A percentile compares a stretch with the other conserved stretches of the same genome.
Conservation (phyloP, 495 filamentous ascomycete genomes). For the Astrothelium macrocarpum region DNA sequence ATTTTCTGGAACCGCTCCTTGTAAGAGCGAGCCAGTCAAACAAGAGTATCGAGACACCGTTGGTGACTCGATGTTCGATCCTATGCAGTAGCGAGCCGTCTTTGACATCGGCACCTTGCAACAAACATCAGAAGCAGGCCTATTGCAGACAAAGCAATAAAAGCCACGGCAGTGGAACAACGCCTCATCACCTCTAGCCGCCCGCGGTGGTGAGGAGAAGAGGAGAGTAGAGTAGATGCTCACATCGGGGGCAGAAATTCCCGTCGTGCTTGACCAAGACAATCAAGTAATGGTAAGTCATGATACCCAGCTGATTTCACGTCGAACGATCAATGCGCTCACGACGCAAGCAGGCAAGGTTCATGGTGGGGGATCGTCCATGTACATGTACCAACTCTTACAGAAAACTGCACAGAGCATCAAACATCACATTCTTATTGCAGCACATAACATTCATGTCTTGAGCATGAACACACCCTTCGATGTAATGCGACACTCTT, state of each 20-base stretch:
- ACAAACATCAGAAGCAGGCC: background rate
- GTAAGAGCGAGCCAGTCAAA: background rate
- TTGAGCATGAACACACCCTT: too few relatives aligned
- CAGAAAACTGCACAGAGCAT: background rate
- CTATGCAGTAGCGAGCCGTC: background rate
- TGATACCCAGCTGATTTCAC: too few relatives aligned
- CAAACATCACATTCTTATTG: too few relatives aligned
- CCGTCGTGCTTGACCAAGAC: background rate
- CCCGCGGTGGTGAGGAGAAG: background rate
- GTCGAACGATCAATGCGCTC: too few relatives aligned
- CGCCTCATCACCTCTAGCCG: background rate
- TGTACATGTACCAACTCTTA: background rate
- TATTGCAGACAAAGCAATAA: background rate
- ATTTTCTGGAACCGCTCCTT: conserved; percentile 1
- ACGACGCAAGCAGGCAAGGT: too few relatives aligned
- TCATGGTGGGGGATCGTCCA: too few relatives aligned
- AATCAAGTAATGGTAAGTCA: background rate
- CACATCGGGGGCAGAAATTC: background rate
- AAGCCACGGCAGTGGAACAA: background rate
- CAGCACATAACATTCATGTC: too few relatives aligned
- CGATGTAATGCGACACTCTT: background rate
- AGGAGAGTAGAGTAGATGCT: too few relatives aligned
- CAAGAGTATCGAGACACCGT: background rate
- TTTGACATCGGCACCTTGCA: background rate
- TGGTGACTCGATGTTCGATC: background rate